Base-by-base conservation (phyloP, 192 early-diverging fungal genomes). In the Coemansia umbellata region DNA sequence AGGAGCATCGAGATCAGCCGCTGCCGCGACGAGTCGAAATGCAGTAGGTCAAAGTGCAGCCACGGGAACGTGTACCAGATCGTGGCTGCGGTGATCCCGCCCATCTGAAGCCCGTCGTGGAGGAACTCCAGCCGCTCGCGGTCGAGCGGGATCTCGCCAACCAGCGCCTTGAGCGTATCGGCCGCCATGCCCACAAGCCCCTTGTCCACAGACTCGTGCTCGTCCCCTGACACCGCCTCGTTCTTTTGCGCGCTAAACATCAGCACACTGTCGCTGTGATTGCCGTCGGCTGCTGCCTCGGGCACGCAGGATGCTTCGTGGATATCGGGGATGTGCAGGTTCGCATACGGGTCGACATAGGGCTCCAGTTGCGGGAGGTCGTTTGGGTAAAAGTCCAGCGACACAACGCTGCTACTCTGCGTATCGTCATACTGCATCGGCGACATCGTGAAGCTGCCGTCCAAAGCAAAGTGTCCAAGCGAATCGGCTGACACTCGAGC, bases 111-210 rank as follows among this genome's bases (percentile, higher is more conserved):
- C 0, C 58, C 60, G 18, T 53, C 58, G 30, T 31, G 55, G 13
- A 73, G n/a, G 37, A 66, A 53, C 23, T 61, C 54, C 1, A 73
- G 55, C 0, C 70, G 52, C 47, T 73, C 70, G 32, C 70, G 58
- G 33, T 73, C 70, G 22, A 73, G 41, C 17, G 21, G 19, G 24
- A 66, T 27, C 2, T 36, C 53, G 7, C 24, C 4, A 15, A 73
- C 19, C 63, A 73, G 50, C 2, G 28, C n/a, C 9, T 33, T 47
- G 21, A 73, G 39, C 4, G 62, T 37, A 2, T 22, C 47, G 1
- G 51, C n/a, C 0, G 62, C 44, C 54, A 65, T 26, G 8, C 35
- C 19, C 2, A 60, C 18, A 24, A 73, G 21, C 9, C 50, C 36
- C 33, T 31, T 48, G 39, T 68, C 58, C 0, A 40, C 52, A 7